A percentile compares a stretch with the other conserved stretches of the same genome.
These are phyloP conservation scores for Globisporangium polare DNA, from an alignment of 352 stramenopile species.

Conservation along the genomic window DNA sequence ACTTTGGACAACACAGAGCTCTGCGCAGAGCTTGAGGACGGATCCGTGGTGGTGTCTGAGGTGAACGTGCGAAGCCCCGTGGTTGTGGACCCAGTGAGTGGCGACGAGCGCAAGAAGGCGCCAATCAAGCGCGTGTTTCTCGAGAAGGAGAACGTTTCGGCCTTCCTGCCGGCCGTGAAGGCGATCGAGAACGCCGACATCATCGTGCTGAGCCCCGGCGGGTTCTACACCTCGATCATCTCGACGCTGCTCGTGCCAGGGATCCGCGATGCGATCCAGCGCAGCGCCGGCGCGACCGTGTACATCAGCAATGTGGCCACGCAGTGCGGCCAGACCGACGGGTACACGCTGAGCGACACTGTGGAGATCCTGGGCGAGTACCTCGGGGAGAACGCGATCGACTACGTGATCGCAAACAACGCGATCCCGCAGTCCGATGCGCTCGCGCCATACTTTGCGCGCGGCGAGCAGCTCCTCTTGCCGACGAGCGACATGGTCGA, in stretches of 20 bases:
- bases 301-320: conserved; percentile 88
- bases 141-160: conserved; percentile 63
- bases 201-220: conserved; percentile 75
- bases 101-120: conserved; percentile 44
- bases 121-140: conserved; percentile 83
- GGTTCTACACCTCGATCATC: conserved; percentile 88
- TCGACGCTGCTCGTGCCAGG: conserved; percentile 72
- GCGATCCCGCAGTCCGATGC: conserved; percentile 45
- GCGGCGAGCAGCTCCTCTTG: conserved; percentile 68
- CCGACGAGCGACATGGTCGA: conserved; percentile 57
- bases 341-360: conserved; percentile 68
- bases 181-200: conserved; percentile 85
- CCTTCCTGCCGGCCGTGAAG: conserved; percentile 67
- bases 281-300: conserved; percentile 62
- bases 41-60: conserved; percentile 70
- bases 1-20: conserved; percentile 83
- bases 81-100: conserved; percentile 27
- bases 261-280: conserved; percentile 74
- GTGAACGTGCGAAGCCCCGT: conserved; percentile 77
- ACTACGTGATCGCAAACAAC: conserved; percentile 88
- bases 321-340: conserved; percentile 78
- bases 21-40: conserved; percentile 71
- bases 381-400: conserved; percentile 66
- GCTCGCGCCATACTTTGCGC: conserved; percentile 60
- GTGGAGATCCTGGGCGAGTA: conserved; percentile 64